phyloP scores from a whole-genome alignment of 768 basidiomycete species.

The Steccherinum ochraceum region DNA sequence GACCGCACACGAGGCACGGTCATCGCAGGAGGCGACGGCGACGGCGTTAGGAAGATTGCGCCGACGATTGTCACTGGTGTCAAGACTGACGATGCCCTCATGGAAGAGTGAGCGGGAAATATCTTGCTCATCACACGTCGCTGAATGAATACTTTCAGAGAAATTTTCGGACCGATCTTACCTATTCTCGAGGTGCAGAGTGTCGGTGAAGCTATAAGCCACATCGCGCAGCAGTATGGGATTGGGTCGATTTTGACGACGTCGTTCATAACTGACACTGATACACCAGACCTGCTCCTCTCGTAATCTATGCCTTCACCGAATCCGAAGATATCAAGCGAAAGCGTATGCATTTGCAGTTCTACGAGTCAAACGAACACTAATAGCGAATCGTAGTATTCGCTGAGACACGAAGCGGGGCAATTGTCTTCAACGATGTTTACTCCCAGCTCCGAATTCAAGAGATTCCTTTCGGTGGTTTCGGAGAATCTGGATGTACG shows the following conservation, averaged over 20 bases:
- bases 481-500: conserved; percentile 64
- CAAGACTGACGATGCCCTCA: conserved; percentile 43
- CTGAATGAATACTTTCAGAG: conserved; percentile 34
- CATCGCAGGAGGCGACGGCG: conserved; percentile 42
- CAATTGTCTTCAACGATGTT: conserved; percentile 52
- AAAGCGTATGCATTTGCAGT: conserved; percentile 20
- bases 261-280: too few species aligned
- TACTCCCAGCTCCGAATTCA: conserved; percentile 41
- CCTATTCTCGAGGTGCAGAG: conserved; percentile 54
- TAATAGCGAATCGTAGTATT: too few species aligned
- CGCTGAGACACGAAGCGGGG: conserved; percentile 55
- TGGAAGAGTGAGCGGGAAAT: conserved; percentile 44
- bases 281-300: conserved; percentile 52
- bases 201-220: conserved; percentile 48
- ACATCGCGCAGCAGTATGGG: conserved; percentile 26
- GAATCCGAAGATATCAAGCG: conserved; percentile 31
- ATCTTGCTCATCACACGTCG: background rate
- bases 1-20: conserved; percentile 49
- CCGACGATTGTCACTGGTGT: conserved; percentile 56
- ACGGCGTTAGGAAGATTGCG: conserved; percentile 39
- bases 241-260: too few species aligned
- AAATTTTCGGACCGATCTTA: conserved; percentile 69
- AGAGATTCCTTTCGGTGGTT: conserved; percentile 45
- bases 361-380: background rate
- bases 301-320: conserved; percentile 62